Evolutionary conservation across 192 early-diverging fungal species (phyloP), one percentile per base, ranked within the genome.

Genomic region (Linnemannia hyalina): DNA sequence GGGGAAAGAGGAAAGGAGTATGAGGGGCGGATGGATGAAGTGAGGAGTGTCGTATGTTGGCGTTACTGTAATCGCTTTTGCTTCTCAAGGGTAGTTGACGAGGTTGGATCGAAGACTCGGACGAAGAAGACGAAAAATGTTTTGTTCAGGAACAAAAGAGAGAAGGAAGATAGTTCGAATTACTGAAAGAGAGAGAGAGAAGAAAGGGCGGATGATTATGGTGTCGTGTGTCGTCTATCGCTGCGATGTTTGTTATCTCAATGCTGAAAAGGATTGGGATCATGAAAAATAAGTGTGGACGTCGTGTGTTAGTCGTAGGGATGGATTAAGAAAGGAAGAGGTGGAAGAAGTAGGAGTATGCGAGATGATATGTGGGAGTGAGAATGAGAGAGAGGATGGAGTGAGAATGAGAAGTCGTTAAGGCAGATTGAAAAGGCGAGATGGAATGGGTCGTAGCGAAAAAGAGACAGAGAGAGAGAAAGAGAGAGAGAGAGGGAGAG

Each of bases 391-490:
- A 6, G 54, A 40, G 52, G 16, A 54, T 22, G 73, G 73, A 75
- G 35, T 60, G 74, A 16, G 26, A 44, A 55, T 73, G 42, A 6
- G 20, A 47, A 47, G 16, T 49, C 46, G 46, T 35, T 73, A 54
- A 55, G 32, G 23, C 29, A 54, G 74, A 73, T 47, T 46, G 18
- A 73, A 29, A 73, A 73, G 44, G n/a, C n/a, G 44, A 36, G n/a
- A 32, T 44, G 46, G 42, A 47, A 44, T 47, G 42, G 72, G n/a
- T 29, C 42, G 72, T 47, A 8, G 29, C 26, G 26, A 40, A 52
- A 11, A 7, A 10, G 29, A 6, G 18, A 32, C 23, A 40, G 26
- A 29, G 29, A 35, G 29, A n/a, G 32, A 47, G 26, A 23, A 0
- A 16, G 38, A 38, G 38, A 38, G 38, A 38, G 38, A 38, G 38